phyloP scores from a whole-genome alignment of 2,329 filamentous ascomycete species.

The Ceratocystis lukuohia region DNA sequence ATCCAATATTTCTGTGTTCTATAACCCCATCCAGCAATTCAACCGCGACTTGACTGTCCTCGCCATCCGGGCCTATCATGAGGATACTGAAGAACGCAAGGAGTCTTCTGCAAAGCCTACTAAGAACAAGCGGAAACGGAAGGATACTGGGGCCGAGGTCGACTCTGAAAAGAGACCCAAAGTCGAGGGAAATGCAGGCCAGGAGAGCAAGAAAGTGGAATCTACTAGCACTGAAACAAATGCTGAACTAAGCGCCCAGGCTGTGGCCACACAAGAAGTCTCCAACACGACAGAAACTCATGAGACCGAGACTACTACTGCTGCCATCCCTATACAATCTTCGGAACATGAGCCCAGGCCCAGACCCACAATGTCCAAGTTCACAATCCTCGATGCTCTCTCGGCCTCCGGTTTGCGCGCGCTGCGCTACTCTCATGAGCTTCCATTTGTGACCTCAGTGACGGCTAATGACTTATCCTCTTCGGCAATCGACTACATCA shows the following conservation, averaged over 20 bases:
- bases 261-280: neutral
- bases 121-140: conserved; percentile 31
- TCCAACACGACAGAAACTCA: neutral
- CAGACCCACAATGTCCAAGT: conserved; percentile 32
- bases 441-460: conserved; percentile 68
- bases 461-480: conserved; percentile 82
- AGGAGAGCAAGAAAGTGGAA: neutral
- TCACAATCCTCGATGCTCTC: conserved; percentile 86
- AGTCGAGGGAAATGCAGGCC: conserved; percentile 11
- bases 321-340: neutral
- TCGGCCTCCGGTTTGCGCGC: conserved; percentile 89
- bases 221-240: neutral
- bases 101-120: conserved; percentile 25
- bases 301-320: neutral
- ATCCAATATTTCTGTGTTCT: conserved; percentile 64
- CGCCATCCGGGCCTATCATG: conserved; percentile 77
- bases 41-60: conserved; percentile 91
- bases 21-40: conserved; percentile 98
- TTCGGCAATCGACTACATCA: conserved; percentile 66
- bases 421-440: conserved; percentile 78
- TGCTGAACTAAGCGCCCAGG: neutral
- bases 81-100: conserved; percentile 43
- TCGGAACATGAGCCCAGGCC: conserved; percentile 9
- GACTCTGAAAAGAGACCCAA: conserved; percentile 27
- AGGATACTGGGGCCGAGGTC: conserved; percentile 33